phyloP scores from a whole-genome alignment of 2,329 filamentous ascomycete species.

The Colletotrichum musae region DNA sequence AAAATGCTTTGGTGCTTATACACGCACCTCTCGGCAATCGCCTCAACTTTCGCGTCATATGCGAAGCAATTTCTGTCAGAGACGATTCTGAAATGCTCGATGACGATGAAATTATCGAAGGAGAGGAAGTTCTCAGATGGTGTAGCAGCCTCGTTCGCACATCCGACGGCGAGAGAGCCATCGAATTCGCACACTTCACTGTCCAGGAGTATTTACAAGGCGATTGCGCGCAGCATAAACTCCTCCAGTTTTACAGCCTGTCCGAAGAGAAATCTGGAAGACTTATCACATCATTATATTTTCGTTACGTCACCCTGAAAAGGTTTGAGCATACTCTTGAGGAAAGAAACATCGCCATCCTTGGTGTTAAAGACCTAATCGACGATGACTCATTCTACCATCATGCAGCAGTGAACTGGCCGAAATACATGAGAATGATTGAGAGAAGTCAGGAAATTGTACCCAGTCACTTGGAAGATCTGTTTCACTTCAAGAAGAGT shows the following conservation, averaged over 20 bases:
- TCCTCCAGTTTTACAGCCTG: background rate
- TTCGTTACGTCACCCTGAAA: too few species aligned
- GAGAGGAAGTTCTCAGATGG: background rate
- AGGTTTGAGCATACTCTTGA: background rate
- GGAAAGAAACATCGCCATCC: background rate
- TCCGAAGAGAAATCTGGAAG: background rate
- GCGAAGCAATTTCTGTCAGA: background rate
- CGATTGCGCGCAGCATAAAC: background rate
- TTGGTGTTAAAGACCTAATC: too few species aligned
- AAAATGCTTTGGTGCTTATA: background rate
- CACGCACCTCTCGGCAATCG: too few species aligned
- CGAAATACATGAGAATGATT: background rate
- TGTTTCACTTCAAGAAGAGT: background rate
- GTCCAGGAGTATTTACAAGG: background rate
- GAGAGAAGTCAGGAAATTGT: too few species aligned
- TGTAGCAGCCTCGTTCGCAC: too few species aligned
- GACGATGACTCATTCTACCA: background rate
- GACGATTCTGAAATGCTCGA: background rate
- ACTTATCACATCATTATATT: too few species aligned
- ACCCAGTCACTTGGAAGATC: accelerated
- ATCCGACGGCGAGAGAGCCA: too few species aligned
- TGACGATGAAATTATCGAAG: background rate
- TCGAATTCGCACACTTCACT: slow-evolving; percentile 15
- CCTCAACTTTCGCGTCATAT: background rate
- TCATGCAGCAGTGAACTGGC: background rate